Evolutionary conservation across 352 stramenopile species (phyloP), one percentile per base, ranked within the genome.

Genomic region (Pythium sp.): DNA sequence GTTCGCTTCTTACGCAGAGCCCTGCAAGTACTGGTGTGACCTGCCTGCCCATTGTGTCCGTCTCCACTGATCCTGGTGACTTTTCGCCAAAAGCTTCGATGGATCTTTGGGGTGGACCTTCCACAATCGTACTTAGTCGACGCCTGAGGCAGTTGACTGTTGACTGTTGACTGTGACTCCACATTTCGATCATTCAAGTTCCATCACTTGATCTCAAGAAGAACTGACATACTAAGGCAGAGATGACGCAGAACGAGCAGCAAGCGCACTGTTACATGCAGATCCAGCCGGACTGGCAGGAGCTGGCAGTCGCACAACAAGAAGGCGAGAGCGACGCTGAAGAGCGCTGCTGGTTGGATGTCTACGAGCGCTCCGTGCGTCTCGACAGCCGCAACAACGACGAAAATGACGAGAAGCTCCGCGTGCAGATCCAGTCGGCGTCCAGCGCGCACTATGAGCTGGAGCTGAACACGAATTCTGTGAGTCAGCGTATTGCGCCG

Each of bases 261-360:
- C 26, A 55, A 32, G 14, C 1, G 15, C 54, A 56, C 64, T 58
- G 70, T 32, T 90, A 88, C 77, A 77, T 90, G 76, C 79, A 91
- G 71, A 72, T 93, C 61, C 75, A 91, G 74, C 72, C 78, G 12
- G 82, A 93, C 68, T 93, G 85, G 85, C 58, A 79, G 57, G 53
- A 49, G 7, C 46, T 73, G 32, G 58, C 70, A 0, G 34, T 32
- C 1, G 28, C 56, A 3, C 15, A 34, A 4, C 64, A 70, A 9
- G 55, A 65, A 22, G 32, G 54, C 6, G 26, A 15, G 1, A 41
- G 36, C 8, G 70, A 18, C n/a, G 22, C 6, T 9, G 30, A 61
- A 47, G 57, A 73, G 26, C 72, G 64, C 15, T 87, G 73, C 67
- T 88, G 80, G 79, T 34, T 88, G 32, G 76, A 90, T 15, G 82